Evolutionary conservation across 257 asterid genomes (phyloP).

Genomic region (Paraleonurus japonicus): DNA sequence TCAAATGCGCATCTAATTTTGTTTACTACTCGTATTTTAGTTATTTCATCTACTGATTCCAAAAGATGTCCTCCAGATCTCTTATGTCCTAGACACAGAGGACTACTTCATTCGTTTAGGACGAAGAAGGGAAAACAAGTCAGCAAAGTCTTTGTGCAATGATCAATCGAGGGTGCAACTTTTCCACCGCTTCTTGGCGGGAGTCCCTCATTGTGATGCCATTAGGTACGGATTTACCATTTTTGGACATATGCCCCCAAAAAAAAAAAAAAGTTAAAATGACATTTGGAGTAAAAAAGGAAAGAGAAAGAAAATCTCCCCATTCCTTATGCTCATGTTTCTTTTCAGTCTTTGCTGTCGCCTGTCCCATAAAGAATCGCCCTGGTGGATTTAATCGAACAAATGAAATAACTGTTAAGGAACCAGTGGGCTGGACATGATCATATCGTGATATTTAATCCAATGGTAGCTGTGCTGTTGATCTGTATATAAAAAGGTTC

Average conservation of each 20-base stretch:
- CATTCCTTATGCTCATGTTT: background rate
- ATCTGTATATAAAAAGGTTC: slow-evolving; percentile 47
- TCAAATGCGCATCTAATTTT: slow-evolving; percentile 4
- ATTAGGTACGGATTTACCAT: slow-evolving; percentile 23
- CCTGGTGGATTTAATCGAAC: slow-evolving; percentile 23
- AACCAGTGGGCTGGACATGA: slow-evolving; percentile 19
- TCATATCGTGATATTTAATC: slow-evolving; percentile 31
- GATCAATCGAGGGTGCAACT: slow-evolving; percentile 40
- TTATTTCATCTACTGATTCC: background rate
- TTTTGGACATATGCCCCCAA: background rate
- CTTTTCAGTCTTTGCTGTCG: slow-evolving; percentile 25
- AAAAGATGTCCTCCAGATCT: slow-evolving; percentile 51
- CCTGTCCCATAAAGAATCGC: slow-evolving; percentile 10
- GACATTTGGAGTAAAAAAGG: background rate
- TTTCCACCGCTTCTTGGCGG: slow-evolving; percentile 46
- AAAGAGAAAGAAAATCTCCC: background rate
- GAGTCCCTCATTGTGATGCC: slow-evolving; percentile 34
- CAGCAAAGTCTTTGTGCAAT: slow-evolving; percentile 28
- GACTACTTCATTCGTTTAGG: slow-evolving; percentile 79
- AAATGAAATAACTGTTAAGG: slow-evolving; percentile 25
- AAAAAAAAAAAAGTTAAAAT: background rate
- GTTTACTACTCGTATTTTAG: background rate
- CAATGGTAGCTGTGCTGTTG: slow-evolving; percentile 30
- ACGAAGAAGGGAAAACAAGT: slow-evolving; percentile 43
- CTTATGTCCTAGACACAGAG: slow-evolving; percentile 91